Percentiles rank a stretch among this genome's conserved stretches.
These are phyloP conservation scores for Zopfochytrium polystomum DNA, from an alignment of 371 early-diverging fungal genomes.

Conservation along the genomic window DNA sequence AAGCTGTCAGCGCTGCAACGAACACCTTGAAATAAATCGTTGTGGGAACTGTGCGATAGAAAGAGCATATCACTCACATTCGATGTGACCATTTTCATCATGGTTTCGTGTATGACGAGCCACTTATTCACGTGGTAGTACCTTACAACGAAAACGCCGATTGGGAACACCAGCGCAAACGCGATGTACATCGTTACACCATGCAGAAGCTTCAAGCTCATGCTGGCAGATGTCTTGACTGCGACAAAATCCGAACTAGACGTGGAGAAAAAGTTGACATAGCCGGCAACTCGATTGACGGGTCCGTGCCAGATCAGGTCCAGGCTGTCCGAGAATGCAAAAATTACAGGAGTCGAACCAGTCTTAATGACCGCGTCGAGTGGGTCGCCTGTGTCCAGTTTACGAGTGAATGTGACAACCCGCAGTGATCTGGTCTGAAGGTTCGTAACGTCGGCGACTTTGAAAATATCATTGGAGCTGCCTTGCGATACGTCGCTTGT, in stretches of 20 bases:
- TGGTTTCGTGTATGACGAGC: constrained; percentile 29
- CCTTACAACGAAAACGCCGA: constrained; percentile 41
- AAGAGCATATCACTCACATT: constrained; percentile 23
- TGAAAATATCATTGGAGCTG: constrained; percentile 18
- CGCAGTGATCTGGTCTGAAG: constrained; percentile 5
- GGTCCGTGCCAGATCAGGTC: constrained; percentile 27
- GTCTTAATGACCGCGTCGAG: constrained; percentile 17
- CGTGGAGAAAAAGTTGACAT: constrained; percentile 29
- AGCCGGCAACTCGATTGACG: constrained; percentile 17
- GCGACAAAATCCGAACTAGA: constrained; percentile 4
- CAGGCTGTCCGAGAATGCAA: constrained; percentile 21
- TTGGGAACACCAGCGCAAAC: constrained; percentile 36
- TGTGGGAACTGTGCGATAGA: background rate
- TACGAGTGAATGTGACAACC: constrained; percentile 24
- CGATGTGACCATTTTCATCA: constrained; percentile 33
- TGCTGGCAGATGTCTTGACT: background rate
- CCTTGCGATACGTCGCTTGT: constrained; percentile 16
- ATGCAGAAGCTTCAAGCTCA: constrained; percentile 31
- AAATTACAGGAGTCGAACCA: constrained; percentile 23
- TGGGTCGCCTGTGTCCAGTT: constrained; percentile 16
- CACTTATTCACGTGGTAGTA: constrained; percentile 28
- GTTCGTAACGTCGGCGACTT: constrained; percentile 2
- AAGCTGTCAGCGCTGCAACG: constrained; percentile 27
- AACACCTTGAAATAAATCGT: constrained; percentile 13
- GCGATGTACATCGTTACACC: constrained; percentile 37